Conservation (phyloP, 768 basidiomycete species). For the Mycena vitilis region DNA sequence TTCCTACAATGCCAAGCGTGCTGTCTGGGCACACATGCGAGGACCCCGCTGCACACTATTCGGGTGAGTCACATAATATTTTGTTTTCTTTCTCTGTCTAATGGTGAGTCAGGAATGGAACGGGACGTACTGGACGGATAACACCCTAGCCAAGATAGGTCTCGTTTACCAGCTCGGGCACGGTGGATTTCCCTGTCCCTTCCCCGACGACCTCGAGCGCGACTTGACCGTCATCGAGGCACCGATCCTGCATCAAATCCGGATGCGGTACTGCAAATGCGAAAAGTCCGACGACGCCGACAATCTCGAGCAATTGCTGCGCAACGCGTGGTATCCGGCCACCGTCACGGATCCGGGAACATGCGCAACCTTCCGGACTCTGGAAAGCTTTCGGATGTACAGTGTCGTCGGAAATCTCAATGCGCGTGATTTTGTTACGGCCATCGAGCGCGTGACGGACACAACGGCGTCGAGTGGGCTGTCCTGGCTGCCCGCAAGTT, state of each 20-base stretch:
- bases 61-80: neutral
- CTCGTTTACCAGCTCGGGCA: conserved; percentile 33
- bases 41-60: conserved; percentile 9
- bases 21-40: neutral
- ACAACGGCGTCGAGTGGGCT: neutral
- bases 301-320: conserved; percentile 16
- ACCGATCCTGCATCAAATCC: conserved; percentile 27
- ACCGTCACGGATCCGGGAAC: conserved; percentile 31
- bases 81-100: too few relatives aligned
- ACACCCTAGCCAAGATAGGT: neutral
- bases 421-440: conserved; percentile 13
- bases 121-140: neutral
- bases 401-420: conserved; percentile 32
- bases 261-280: conserved; percentile 31
- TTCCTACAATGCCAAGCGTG: conserved; percentile 20
- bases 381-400: conserved; percentile 23
- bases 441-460: conserved; percentile 19
- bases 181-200: conserved; percentile 17
- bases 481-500: conserved; percentile 13
- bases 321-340: conserved; percentile 28
- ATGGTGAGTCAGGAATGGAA: neutral
- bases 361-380: conserved; percentile 19
- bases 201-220: neutral
- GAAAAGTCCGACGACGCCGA: neutral
- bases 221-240: conserved; percentile 26